Evolutionary conservation across 1,139 yeast species (phyloP), one percentile per base, ranked within the genome.

Genomic region (Lodderomyces theae): DNA sequence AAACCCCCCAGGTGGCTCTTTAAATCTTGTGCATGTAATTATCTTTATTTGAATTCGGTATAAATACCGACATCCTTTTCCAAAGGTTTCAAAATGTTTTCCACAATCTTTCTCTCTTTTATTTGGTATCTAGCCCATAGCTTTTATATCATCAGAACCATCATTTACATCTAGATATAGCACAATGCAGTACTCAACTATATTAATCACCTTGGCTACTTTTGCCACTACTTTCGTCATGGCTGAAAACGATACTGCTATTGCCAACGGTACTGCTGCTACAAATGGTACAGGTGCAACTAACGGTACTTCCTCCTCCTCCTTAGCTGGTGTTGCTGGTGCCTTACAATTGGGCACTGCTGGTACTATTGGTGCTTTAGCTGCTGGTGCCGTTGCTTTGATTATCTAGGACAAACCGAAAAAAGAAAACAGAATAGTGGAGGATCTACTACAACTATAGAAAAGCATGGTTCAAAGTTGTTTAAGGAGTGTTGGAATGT

Each of bases 341-440:
- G 24, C 47, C 13, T 34, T 48, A 39, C 7, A 35, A 17, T 46
- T 60, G 48, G 49, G 62, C 42, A 51, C 52, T 46, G 52, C 52
- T 37, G 66, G 51, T 41, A 42, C 46, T 31, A 45, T 49, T 37
- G 52, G 72, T 56, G 72, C 70, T 46, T 64, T 67, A 50, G 73
- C 73, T 44, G 74, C 74, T 45, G 74, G 71, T 52, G 73, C 70
- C 59, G 67, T 67, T 58, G 73, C 74, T 63, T 65, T 68, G 56
- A 64, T 68, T 52, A 64, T 68, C 54, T 68, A 66, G 64, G 62
- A n/a, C n/a, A n/a, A n/a, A n/a, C n/a, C n/a, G n/a, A n/a, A n/a
- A n/a, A n/a, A n/a, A n/a, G n/a, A n/a, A n/a, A n/a, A n/a, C n/a
- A n/a, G n/a, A n/a, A n/a, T n/a, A n/a, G n/a, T n/a, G n/a, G n/a